Conservation (phyloP, 2,329 filamentous ascomycete genomes). For the Thielaviopsis populi region DNA sequence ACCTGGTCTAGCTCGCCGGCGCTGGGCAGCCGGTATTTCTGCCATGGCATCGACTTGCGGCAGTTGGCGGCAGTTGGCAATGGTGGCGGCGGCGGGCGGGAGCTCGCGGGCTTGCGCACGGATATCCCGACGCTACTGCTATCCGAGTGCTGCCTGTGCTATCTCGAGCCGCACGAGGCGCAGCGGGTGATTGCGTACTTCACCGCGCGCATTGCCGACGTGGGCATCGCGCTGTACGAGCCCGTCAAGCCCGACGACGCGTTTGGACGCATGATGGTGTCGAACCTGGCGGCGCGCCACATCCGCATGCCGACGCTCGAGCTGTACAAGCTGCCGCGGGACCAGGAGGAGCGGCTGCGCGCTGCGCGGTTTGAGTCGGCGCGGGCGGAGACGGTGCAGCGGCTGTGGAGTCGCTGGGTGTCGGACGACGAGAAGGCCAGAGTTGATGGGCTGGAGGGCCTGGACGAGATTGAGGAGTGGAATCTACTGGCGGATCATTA, state of each 20-base stretch:
- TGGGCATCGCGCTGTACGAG: slow-evolving; percentile 68
- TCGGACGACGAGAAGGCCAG: slow-evolving; percentile 55
- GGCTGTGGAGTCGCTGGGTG: slow-evolving; percentile 69
- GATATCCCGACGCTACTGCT: slow-evolving; percentile 66
- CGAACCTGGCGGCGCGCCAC: slow-evolving; percentile 67
- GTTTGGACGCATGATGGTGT: slow-evolving; percentile 84
- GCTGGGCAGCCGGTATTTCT: slow-evolving; percentile 33
- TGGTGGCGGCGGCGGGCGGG: not conserved
- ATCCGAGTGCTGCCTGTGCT: slow-evolving; percentile 92
- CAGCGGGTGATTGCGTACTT: slow-evolving; percentile 51
- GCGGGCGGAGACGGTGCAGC: slow-evolving; percentile 31
- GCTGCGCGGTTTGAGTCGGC: slow-evolving; percentile 46
- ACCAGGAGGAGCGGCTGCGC: slow-evolving; percentile 53
- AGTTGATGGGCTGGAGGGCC: slow-evolving; percentile 63
- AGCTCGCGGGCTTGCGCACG: slow-evolving; percentile 31
- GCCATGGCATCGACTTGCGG: slow-evolving; percentile 58
- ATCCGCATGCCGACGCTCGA: slow-evolving; percentile 76
- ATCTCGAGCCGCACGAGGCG: slow-evolving; percentile 54
- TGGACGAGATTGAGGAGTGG: slow-evolving; percentile 96
- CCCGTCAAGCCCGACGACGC: slow-evolving; percentile 70
- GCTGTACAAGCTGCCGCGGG: slow-evolving; percentile 49
- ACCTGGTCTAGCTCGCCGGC: slow-evolving; percentile 21
- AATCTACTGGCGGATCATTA: slow-evolving; percentile 76
- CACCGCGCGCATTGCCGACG: slow-evolving; percentile 31
- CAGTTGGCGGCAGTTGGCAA: slow-evolving; percentile 27